Conservation (phyloP, 805 yeast genomes). For the Metschnikowia gruessii region DNA sequence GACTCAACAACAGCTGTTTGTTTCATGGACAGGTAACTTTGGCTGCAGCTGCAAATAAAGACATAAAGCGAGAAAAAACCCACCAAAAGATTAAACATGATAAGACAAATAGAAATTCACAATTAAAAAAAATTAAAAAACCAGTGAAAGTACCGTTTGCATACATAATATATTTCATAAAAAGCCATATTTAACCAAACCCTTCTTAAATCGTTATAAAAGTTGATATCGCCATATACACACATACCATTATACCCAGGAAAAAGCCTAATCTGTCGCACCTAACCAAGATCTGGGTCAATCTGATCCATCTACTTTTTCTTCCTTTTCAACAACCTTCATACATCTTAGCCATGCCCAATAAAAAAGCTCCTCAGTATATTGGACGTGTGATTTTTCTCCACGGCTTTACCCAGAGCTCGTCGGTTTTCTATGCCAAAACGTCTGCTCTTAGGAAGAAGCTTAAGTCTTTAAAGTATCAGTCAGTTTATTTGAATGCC, state of each 20-base stretch:
- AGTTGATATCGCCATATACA: too few species aligned
- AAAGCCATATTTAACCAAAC: too few species aligned
- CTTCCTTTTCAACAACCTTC: background rate
- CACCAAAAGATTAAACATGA: too few species aligned
- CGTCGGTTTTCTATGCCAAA: slow-evolving; percentile 79
- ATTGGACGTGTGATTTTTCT: slow-evolving; percentile 68
- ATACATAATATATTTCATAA: too few species aligned
- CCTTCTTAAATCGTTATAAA: too few species aligned
- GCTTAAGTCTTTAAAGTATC: slow-evolving; percentile 61
- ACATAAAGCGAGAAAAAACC: too few species aligned
- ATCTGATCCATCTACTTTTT: background rate
- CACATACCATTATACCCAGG: background rate
- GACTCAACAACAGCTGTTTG: too few species aligned
- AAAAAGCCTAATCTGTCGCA: slow-evolving; percentile 2
- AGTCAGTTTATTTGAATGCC: slow-evolving; percentile 74
- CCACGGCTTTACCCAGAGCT: slow-evolving; percentile 89
- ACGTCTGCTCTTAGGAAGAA: slow-evolving; percentile 85
- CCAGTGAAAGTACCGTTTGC: too few species aligned
- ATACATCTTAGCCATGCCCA: background rate
- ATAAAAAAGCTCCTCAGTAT: slow-evolving; percentile 1
- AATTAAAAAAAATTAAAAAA: too few species aligned
- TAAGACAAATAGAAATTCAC: too few species aligned
- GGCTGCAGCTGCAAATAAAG: too few species aligned
- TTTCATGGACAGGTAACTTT: too few species aligned
- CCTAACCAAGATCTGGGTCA: background rate